phyloP scores from a whole-genome alignment of 805 yeast genomes.

The Starmerella riodocensis region DNA sequence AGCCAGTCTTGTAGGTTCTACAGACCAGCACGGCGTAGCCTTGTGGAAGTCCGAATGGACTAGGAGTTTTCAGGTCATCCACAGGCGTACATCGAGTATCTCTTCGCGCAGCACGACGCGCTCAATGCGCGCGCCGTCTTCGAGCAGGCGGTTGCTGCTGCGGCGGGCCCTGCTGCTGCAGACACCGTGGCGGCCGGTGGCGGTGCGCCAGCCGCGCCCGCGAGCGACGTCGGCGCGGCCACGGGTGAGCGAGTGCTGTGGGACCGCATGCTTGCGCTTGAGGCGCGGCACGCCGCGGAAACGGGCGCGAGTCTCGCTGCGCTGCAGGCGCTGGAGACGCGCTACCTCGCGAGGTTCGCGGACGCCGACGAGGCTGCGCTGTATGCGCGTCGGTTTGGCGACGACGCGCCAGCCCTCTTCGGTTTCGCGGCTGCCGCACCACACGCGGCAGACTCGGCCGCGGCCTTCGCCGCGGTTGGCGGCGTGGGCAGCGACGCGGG shows the following conservation, averaged over 20 bases:
- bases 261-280: slow-evolving; percentile 51
- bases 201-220: no score
- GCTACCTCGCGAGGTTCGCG: slow-evolving; percentile 56
- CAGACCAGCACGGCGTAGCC: no score
- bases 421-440: background rate
- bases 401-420: background rate
- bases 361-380: slow-evolving; percentile 35
- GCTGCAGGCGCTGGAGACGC: slow-evolving; percentile 48
- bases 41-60: no score
- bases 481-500: background rate
- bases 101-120: slow-evolving; percentile 56
- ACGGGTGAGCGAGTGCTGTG: slow-evolving; percentile 35
- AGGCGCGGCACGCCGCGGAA: slow-evolving; percentile 36
- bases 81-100: slow-evolving; percentile 66
- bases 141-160: slow-evolving; percentile 54
- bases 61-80: no score
- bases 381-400: slow-evolving; percentile 22
- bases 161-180: no score
- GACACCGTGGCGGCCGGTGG: no score
- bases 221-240: slow-evolving; percentile 28
- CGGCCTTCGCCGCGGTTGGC: background rate
- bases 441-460: background rate
- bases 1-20: no score
- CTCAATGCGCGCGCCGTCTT: slow-evolving; percentile 66
- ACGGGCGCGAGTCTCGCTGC: slow-evolving; percentile 50